phyloP scores from a whole-genome alignment of 768 basidiomycete genomes.

The Hericium rajendrae region DNA sequence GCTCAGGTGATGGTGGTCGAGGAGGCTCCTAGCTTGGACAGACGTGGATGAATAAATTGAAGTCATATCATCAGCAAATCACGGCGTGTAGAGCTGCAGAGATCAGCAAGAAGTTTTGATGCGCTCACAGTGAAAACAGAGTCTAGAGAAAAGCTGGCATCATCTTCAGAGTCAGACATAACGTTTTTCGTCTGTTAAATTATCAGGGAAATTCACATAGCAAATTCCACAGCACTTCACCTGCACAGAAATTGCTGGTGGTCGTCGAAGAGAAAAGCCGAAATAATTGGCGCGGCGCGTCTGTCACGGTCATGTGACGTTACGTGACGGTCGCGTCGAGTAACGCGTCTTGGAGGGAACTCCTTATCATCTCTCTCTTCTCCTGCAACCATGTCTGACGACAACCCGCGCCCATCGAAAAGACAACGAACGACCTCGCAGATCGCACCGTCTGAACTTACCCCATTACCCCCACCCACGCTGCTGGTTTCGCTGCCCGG shows the following conservation, averaged over 20 bases:
- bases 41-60: background rate
- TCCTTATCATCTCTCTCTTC: background rate
- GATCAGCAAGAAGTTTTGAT: background rate
- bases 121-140: slow-evolving; percentile 38
- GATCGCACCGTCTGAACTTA: slow-evolving; percentile 7
- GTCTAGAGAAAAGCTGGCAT: slow-evolving; percentile 30
- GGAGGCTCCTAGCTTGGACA: slow-evolving; percentile 43
- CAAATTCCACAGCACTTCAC: no score
- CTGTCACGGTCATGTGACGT: no score
- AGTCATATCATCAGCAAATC: background rate
- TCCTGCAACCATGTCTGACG: background rate
- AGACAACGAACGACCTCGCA: slow-evolving; percentile 43
- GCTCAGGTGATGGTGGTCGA: slow-evolving; percentile 58
- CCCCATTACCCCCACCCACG: slow-evolving; percentile 30
- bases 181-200: no score
- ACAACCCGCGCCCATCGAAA: slow-evolving; percentile 65
- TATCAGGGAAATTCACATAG: no score
- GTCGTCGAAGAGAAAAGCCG: no score
- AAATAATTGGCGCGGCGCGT: no score
- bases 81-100: background rate
- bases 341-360: no score
- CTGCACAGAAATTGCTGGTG: no score
- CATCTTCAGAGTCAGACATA: slow-evolving; percentile 14
- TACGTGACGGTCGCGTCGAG: no score
- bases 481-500: slow-evolving; percentile 55